Evolutionary conservation across 768 basidiomycete species (phyloP), one percentile per base, ranked within the genome.

Genomic region (Russula abietina): DNA sequence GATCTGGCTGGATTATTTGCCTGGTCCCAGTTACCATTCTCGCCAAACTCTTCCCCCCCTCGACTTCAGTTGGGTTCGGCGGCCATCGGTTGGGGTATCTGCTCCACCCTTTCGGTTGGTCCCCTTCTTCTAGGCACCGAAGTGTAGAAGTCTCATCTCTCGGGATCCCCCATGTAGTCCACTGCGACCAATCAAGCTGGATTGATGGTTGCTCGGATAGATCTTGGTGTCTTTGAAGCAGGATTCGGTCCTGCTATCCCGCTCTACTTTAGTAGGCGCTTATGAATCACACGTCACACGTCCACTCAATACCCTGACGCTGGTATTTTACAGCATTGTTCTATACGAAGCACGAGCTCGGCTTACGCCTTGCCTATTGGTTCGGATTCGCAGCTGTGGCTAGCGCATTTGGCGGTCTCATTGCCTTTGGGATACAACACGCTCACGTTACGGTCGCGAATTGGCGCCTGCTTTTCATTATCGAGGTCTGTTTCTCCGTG

Each of bases 311-410:
- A 32, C 39, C 28, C 26, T 65, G 39, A 55, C 36, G 33, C 17
- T 22, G 16, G 59, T 36, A 12, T 6, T 39, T 48, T 30, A 56
- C 65, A 91, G 89, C 89, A 0, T 79, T 88, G 61, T 91, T 87
- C 70, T 91, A 91, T 70, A 91, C 89, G 1, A 87, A 83, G 68
- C 67, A 77, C 5, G 89, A 91, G 70, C 79, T 91, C 67, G 89
- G 89, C 32, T 72, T 88, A 53, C 82, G 89, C 50, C 81, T 86
- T 80, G 88, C 87, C 1, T 83, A 88, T 68, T 91, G 88, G 87
- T 92, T 91, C 64, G 87, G 87, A 10, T 92, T 91, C 70, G 89
- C 90, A 5, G 89, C 90, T 3, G 83, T 90, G 4, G 88, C 91
- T 4, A 89, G 90, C 26, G 91, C 91, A 6, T 92, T 92, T 63